phyloP scores from a whole-genome alignment of 192 early-diverging fungal species.

The Entomortierella lignicola region DNA sequence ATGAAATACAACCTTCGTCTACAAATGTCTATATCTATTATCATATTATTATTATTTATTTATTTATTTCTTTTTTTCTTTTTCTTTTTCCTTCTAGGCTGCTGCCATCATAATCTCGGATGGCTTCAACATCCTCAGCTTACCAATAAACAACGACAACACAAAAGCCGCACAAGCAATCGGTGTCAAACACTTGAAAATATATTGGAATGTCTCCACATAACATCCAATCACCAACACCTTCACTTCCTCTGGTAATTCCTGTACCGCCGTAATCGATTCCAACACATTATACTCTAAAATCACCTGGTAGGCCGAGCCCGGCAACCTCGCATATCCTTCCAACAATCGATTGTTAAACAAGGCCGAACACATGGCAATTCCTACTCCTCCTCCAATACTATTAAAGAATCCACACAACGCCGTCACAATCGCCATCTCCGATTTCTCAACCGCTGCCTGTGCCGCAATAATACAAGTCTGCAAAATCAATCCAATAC shows the following conservation, averaged over 20 bases:
- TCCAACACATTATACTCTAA: constrained; percentile 11
- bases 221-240: constrained; percentile 59
- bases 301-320: not conserved
- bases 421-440: constrained; percentile 80
- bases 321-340: constrained; percentile 18
- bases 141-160: constrained; percentile 56
- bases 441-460: constrained; percentile 65
- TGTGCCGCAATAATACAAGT: constrained; percentile 79
- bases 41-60: not conserved
- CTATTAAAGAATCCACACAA: constrained; percentile 69
- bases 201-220: constrained; percentile 61
- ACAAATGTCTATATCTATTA: too few relatives aligned
- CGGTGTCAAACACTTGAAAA: constrained; percentile 64
- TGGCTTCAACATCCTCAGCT: constrained; percentile 27
- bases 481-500: constrained; percentile 81
- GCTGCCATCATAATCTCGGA: constrained; percentile 34
- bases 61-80: not conserved
- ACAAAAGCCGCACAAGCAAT: constrained; percentile 61
- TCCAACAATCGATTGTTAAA: constrained; percentile 63
- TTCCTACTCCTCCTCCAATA: constrained; percentile 63
- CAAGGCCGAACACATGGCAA: constrained; percentile 72
- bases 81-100: not conserved
- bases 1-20: too few relatives aligned
- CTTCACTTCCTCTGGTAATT: constrained; percentile 44
- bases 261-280: constrained; percentile 34